These are phyloP conservation scores for Cubamyces sp. DNA, from an alignment of 768 basidiomycete genomes.

Conservation along the genomic window DNA sequence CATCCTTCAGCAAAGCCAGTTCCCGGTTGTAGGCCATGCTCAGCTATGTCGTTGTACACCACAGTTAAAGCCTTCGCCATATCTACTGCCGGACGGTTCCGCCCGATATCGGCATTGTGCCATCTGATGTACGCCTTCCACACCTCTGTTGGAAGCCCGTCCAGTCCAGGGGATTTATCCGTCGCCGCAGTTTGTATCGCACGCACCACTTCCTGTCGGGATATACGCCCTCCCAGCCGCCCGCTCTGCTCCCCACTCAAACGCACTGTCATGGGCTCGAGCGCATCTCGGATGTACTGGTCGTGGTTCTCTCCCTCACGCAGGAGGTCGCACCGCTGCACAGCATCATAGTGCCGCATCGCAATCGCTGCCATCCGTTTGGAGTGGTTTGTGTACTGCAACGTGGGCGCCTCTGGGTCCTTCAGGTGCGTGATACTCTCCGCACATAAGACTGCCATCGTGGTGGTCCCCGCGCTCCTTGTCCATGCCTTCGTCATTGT, in stretches of 20 bases:
- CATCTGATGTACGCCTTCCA: neutral
- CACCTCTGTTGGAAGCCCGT: neutral
- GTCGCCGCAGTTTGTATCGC: neutral
- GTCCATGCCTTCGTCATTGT: neutral
- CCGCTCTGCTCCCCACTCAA: neutral
- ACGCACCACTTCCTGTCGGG: neutral
- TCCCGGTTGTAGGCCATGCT: neutral
- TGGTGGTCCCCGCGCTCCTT: too few relatives aligned
- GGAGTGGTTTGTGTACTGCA: neutral
- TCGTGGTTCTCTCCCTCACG: neutral
- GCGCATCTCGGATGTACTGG: neutral
- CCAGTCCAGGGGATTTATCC: neutral
- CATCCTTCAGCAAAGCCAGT: neutral
- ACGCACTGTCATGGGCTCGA: neutral
- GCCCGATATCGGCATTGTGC: neutral
- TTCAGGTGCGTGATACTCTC: too few relatives aligned
- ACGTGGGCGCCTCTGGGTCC: too few relatives aligned
- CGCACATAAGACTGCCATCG: too few relatives aligned
- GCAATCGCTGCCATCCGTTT: neutral
- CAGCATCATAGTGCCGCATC: neutral
- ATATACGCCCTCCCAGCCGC: too few relatives aligned
- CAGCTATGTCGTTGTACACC: slow-evolving; percentile 4
- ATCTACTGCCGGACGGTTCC: neutral
- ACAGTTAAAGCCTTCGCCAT: neutral
- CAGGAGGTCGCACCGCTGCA: neutral